These are phyloP conservation scores for Hyaloscypha bicolor DNA, from an alignment of 495 filamentous ascomycete species.

Conservation along the genomic window DNA sequence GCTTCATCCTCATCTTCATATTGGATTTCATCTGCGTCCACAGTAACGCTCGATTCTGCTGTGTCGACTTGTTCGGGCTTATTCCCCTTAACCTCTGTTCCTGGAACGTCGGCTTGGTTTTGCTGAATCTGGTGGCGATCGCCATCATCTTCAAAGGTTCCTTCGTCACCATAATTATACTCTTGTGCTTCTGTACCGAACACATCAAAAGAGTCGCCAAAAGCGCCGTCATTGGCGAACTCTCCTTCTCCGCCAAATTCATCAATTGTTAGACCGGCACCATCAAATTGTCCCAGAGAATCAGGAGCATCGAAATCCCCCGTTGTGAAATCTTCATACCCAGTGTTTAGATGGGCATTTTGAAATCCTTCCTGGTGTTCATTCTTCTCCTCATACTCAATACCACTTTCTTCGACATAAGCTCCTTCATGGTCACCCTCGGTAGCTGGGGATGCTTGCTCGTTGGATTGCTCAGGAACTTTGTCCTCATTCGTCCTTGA, in stretches of 20 bases:
- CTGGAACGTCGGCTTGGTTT: background rate
- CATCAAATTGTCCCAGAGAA: background rate
- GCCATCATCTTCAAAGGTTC: background rate
- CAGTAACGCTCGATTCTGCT: slow-evolving; percentile 23
- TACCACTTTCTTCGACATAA: slow-evolving; percentile 5
- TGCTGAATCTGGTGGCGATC: background rate
- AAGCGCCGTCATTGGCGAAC: background rate
- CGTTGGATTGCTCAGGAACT: background rate
- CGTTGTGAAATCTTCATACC: background rate
- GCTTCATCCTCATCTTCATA: slow-evolving; percentile 26
- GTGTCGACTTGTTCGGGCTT: slow-evolving; percentile 3
- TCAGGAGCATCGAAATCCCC: background rate
- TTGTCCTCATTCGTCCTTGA: slow-evolving; percentile 18
- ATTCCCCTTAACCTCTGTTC: background rate
- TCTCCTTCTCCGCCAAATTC: slow-evolving; percentile 4
- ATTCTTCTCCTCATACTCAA: slow-evolving; percentile 16
- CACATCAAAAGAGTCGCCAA: background rate
- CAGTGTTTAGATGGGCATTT: background rate
- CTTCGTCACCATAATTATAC: slow-evolving; percentile 2
- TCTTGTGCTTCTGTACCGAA: background rate
- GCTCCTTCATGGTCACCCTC: background rate
- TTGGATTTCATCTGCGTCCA: slow-evolving; percentile 19
- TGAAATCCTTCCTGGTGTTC: background rate
- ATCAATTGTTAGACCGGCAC: background rate
- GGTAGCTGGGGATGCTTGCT: background rate